Evolutionary conservation across 305 asterid genomes (phyloP).

Genomic region (Fraxinus baroniana): DNA sequence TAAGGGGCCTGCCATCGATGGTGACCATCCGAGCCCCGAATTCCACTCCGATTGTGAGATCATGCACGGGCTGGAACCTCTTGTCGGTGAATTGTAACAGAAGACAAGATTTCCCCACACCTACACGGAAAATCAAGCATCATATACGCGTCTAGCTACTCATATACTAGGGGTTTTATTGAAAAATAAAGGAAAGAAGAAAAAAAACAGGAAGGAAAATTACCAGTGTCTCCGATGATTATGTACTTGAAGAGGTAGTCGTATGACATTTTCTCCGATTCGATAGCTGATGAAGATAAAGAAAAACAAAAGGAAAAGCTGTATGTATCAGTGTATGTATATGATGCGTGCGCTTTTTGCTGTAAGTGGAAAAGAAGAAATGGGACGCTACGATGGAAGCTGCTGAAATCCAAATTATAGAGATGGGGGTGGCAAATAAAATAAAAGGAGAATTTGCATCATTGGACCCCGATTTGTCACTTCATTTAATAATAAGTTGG

Average conservation of each 20-base stretch:
- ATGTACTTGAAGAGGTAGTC: conserved; percentile 69
- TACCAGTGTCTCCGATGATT: conserved; percentile 70
- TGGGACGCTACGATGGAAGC: not conserved
- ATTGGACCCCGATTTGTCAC: not conserved
- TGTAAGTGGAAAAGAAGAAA: not conserved
- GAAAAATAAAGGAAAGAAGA: not conserved
- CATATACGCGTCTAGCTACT: not conserved
- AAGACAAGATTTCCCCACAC: conserved; percentile 86
- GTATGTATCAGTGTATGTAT: not conserved
- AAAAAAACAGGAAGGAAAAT: not conserved
- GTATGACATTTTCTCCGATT: conserved; percentile 44
- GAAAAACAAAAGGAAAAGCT: conserved; percentile 7
- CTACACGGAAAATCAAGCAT: conserved; percentile 28
- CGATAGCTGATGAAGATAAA: conserved; percentile 7
- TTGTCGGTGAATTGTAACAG: conserved; percentile 79
- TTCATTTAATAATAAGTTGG: not conserved
- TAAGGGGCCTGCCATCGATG: conserved; percentile 65
- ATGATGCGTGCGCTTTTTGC: not conserved
- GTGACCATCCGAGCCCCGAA: conserved; percentile 84
- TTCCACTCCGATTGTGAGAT: conserved; percentile 86
- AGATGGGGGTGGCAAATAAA: not conserved
- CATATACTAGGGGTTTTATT: conserved; percentile 15
- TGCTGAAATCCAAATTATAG: not conserved
- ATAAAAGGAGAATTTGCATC: not conserved
- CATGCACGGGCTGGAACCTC: conserved; percentile 93